These are phyloP conservation scores for Parafenestella ontariensis DNA, from an alignment of 2,329 filamentous ascomycete species.

Conservation along the genomic window DNA sequence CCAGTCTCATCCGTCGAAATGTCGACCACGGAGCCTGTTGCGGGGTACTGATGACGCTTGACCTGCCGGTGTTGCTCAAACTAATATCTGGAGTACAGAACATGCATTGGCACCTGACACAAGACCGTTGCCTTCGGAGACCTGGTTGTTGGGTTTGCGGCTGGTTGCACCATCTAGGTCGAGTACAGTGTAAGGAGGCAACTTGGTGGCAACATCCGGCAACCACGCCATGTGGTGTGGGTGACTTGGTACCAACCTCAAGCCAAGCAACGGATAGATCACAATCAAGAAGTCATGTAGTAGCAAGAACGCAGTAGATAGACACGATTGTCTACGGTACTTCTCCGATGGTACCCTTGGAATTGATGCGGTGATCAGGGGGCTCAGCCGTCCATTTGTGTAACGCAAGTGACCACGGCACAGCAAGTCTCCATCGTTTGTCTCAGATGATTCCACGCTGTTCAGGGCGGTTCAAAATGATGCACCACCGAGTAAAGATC, in stretches of 20 bases:
- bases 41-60: conserved; percentile 1
- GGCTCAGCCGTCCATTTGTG: conserved; percentile 29
- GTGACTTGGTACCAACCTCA: conserved; percentile 19
- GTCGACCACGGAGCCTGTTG: conserved; percentile 5
- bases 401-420: conserved; percentile 27
- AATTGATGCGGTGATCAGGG: conserved; percentile 1
- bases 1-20: neutral
- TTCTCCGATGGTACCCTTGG: conserved; percentile 1
- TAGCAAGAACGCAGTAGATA: neutral
- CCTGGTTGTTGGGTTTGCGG: conserved; percentile 44
- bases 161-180: conserved; percentile 36
- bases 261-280: conserved; percentile 10
- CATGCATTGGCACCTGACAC: conserved; percentile 19
- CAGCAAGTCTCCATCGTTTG: conserved; percentile 17
- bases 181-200: conserved; percentile 17
- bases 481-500: neutral
- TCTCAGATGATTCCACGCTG: conserved; percentile 15
- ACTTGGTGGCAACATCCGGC: conserved; percentile 17
- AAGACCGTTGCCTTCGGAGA: conserved; percentile 34
- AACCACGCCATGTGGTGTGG: conserved; percentile 35
- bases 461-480: neutral
- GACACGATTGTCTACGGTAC: neutral
- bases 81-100: conserved; percentile 23
- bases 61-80: conserved; percentile 1
- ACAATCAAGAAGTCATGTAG: neutral